Conservation (phyloP, 2,329 filamentous ascomycete genomes). For the Hypoxylon sp. region DNA sequence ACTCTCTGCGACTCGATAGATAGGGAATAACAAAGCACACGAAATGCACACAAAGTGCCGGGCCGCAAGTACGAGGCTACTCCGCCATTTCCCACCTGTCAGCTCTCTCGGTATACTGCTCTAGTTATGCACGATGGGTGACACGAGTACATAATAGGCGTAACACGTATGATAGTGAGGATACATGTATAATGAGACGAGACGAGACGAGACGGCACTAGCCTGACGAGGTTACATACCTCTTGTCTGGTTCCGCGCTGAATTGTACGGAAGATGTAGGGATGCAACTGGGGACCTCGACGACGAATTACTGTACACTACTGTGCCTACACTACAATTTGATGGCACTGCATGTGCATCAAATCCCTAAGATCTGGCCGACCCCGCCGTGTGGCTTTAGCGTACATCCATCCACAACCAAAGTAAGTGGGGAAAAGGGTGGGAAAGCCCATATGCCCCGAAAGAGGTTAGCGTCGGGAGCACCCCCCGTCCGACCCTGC, state of each 20-base stretch:
- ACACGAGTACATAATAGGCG: slow-evolving; percentile 19
- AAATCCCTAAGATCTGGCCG: slow-evolving; percentile 26
- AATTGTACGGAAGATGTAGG: slow-evolving; percentile 15
- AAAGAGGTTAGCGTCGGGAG: slow-evolving; percentile 30
- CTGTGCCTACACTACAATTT: not conserved
- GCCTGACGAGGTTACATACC: slow-evolving; percentile 5
- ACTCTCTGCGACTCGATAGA: slow-evolving; percentile 8
- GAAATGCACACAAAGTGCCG: slow-evolving; percentile 29
- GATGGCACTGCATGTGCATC: too few species aligned
- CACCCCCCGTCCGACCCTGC: slow-evolving; percentile 33
- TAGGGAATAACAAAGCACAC: slow-evolving; percentile 27
- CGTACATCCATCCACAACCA: too few species aligned
- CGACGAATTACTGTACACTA: not conserved
- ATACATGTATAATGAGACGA: slow-evolving; percentile 18
- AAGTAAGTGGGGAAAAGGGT: slow-evolving; percentile 18
- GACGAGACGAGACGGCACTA: slow-evolving; percentile 18
- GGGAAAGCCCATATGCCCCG: not conserved
- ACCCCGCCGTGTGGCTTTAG: slow-evolving; percentile 35
- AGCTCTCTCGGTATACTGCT: slow-evolving; percentile 17
- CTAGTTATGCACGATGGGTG: slow-evolving; percentile 22
- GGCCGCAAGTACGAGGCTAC: slow-evolving; percentile 25
- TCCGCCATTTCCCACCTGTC: slow-evolving; percentile 37
- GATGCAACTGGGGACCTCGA: not conserved
- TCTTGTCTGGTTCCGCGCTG: not conserved
- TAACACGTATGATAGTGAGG: slow-evolving; percentile 23